A percentile compares a stretch with the other conserved stretches of the same genome.
Evolutionary conservation across 495 filamentous ascomycete species (phyloP).

Genomic region (Extremus antarcticus): DNA sequence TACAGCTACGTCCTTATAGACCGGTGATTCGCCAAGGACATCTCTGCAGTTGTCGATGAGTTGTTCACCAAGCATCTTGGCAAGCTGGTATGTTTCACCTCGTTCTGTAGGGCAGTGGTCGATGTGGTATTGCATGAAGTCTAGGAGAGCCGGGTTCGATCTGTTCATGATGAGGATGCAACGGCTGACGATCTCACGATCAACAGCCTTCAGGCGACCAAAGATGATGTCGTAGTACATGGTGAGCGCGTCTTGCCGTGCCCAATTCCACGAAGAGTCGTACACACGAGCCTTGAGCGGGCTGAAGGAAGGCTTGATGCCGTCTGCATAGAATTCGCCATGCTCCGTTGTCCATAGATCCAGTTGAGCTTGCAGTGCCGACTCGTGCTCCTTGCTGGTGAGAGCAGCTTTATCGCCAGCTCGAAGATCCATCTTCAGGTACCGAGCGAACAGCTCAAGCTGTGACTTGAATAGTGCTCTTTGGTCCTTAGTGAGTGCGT

Average conservation of each 20-base stretch:
- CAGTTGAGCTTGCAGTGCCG: conserved; percentile 78
- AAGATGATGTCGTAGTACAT: conserved; percentile 99
- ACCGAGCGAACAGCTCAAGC: conserved; percentile 84
- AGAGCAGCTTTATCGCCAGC: conserved; percentile 89
- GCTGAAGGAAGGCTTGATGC: conserved; percentile 90
- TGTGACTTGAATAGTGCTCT: conserved; percentile 93
- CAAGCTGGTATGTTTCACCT: conserved; percentile 92
- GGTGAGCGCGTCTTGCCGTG: conserved; percentile 85
- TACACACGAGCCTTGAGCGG: conserved; percentile 89
- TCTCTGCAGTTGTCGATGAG: conserved; percentile 97
- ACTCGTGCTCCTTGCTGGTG: conserved; percentile 68
- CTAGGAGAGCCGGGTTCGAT: conserved; percentile 84
- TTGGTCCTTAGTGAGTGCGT: conserved; percentile 95
- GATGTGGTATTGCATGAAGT: conserved; percentile 99
- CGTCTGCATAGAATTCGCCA: conserved; percentile 87
- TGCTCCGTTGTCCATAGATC: conserved; percentile 94
- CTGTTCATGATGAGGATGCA: conserved; percentile 99
- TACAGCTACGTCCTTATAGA: conserved; percentile 89
- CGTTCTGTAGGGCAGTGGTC: conserved; percentile 95
- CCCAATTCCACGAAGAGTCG: conserved; percentile 99
- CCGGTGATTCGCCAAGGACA: conserved; percentile 66
- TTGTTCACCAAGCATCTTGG: conserved; percentile 88
- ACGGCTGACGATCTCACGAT: conserved; percentile 94
- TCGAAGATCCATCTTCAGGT: conserved; percentile 92
- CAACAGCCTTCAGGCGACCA: conserved; percentile 79